Conservation (phyloP, 768 basidiomycete genomes). For the Leccinellum luteum region DNA sequence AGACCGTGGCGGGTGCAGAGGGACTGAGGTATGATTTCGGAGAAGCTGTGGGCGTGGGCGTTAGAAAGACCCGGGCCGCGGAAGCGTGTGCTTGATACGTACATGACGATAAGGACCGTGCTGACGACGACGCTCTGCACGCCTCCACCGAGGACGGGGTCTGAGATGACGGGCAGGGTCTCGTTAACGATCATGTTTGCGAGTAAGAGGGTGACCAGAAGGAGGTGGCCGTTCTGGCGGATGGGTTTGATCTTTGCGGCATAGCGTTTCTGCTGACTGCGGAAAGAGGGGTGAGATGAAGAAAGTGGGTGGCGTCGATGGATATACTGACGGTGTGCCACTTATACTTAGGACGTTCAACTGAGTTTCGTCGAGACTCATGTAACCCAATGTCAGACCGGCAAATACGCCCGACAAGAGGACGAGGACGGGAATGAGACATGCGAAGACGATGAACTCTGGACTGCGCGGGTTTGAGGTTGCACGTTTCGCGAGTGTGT, state of each 20-base stretch:
- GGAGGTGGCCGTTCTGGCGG: conserved; percentile 76
- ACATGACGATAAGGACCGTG: conserved; percentile 87
- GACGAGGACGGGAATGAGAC: conserved; percentile 83
- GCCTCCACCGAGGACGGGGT: conserved; percentile 77
- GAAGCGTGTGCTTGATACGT: conserved; percentile 33
- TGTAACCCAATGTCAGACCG: conserved; percentile 88
- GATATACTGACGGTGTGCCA: conserved; percentile 66
- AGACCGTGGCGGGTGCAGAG: conserved; percentile 90
- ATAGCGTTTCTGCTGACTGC: conserved; percentile 75
- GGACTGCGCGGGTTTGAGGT: conserved; percentile 14
- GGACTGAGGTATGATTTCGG: conserved; percentile 91
- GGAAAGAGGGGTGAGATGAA: not conserved
- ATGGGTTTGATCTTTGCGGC: conserved; percentile 87
- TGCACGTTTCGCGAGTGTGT: conserved; percentile 33
- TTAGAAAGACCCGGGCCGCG: not conserved
- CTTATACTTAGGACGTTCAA: conserved; percentile 83
- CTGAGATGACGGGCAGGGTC: conserved; percentile 79
- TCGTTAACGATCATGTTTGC: conserved; percentile 95
- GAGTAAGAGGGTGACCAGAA: conserved; percentile 78
- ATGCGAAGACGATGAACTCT: conserved; percentile 40
- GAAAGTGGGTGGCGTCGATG: not conserved
- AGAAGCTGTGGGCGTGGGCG: conserved; percentile 51
- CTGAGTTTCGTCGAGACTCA: conserved; percentile 92
- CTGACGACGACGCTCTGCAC: conserved; percentile 75
- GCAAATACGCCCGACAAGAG: conserved; percentile 84